These are phyloP conservation scores for Vavraia culicis DNA, from an alignment of 371 early-diverging fungal genomes.

Conservation along the genomic window DNA sequence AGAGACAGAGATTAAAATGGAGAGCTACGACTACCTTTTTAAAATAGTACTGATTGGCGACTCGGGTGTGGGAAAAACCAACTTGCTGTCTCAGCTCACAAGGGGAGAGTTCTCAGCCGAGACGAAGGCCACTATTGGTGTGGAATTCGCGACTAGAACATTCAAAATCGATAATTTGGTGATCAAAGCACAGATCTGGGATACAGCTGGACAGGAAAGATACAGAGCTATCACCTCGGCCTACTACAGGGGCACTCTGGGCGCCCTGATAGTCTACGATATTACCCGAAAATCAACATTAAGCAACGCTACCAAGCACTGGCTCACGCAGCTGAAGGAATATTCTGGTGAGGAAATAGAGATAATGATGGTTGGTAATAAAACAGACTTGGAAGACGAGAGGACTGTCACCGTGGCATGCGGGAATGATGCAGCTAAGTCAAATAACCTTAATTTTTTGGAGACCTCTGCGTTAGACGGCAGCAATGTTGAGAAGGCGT, in stretches of 20 bases:
- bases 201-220: constrained; percentile 53
- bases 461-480: constrained; percentile 71
- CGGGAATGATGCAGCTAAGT: constrained; percentile 70
- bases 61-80: constrained; percentile 96
- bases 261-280: constrained; percentile 91
- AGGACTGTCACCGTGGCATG: constrained; percentile 81
- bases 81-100: constrained; percentile 82
- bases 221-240: constrained; percentile 46
- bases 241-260: constrained; percentile 97
- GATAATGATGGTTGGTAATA: constrained; percentile 95
- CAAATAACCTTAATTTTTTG: constrained; percentile 55
- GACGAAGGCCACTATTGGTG: constrained; percentile 94
- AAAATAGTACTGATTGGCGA: constrained; percentile 96
- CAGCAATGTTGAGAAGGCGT: constrained; percentile 68
- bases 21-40: constrained; percentile 47
- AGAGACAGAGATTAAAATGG: constrained; percentile 30
- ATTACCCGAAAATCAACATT: constrained; percentile 78
- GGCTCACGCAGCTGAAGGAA: constrained; percentile 90
- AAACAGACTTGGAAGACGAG: constrained; percentile 80
- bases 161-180: constrained; percentile 79
- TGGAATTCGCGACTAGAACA: constrained; percentile 83
- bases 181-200: constrained; percentile 99
- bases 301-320: constrained; percentile 65
- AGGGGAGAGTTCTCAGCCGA: constrained; percentile 82
- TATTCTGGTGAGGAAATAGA: constrained; percentile 86